phyloP scores from a whole-genome alignment of 371 early-diverging fungal genomes.

The Batkoa obscura region DNA sequence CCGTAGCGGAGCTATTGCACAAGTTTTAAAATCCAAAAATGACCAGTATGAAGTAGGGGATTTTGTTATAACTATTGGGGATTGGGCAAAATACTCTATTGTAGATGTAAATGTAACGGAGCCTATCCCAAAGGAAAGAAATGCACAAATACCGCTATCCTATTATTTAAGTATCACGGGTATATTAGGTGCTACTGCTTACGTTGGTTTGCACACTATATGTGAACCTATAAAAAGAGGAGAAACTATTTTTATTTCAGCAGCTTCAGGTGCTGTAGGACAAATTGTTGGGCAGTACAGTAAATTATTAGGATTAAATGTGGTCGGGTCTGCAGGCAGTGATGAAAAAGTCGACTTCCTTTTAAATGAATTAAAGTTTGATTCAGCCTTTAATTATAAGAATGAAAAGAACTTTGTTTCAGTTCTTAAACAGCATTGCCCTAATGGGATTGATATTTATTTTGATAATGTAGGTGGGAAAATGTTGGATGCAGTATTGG shows the following conservation, averaged over 20 bases:
- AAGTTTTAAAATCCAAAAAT: not conserved
- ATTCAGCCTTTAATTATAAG: slow-evolving; percentile 58
- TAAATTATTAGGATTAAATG: slow-evolving; percentile 29
- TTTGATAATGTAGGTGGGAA: slow-evolving; percentile 53
- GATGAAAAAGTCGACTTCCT: slow-evolving; percentile 45
- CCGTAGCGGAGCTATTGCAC: slow-evolving; percentile 14
- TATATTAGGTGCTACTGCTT: slow-evolving; percentile 35
- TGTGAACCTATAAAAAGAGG: slow-evolving; percentile 34
- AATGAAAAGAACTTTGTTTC: slow-evolving; percentile 17
- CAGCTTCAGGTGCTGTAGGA: slow-evolving; percentile 30
- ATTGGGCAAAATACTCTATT: slow-evolving; percentile 33
- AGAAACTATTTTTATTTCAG: slow-evolving; percentile 26
- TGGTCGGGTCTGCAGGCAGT: slow-evolving; percentile 42
- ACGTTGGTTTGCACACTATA: slow-evolving; percentile 23
- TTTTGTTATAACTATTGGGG: slow-evolving; percentile 28
- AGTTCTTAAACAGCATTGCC: slow-evolving; percentile 20
- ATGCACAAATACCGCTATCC: slow-evolving; percentile 16
- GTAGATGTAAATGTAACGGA: slow-evolving; percentile 15
- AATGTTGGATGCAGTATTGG: slow-evolving; percentile 29
- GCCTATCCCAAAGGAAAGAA: not conserved
- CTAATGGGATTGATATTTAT: slow-evolving; percentile 48
- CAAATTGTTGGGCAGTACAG: slow-evolving; percentile 44
- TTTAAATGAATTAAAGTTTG: slow-evolving; percentile 25
- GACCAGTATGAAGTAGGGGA: slow-evolving; percentile 33
- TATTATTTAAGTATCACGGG: slow-evolving; percentile 33